These are phyloP conservation scores for Amanita rubescens DNA, from an alignment of 768 basidiomycete genomes.

Conservation along the genomic window DNA sequence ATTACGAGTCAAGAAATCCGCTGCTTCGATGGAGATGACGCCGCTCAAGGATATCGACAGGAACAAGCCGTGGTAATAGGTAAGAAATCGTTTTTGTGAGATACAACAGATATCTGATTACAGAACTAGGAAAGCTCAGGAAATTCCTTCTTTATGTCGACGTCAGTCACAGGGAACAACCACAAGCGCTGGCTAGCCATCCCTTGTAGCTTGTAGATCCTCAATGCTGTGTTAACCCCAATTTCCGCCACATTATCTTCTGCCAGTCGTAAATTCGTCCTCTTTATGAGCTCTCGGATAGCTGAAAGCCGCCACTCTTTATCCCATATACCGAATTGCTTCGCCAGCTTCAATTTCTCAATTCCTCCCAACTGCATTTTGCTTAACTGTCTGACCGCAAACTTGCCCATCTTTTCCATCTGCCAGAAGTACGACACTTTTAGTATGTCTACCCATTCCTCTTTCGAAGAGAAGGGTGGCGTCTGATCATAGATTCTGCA, in stretches of 20 bases:
- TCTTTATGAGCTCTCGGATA: slow-evolving; percentile 18
- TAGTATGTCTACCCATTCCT: slow-evolving; percentile 12
- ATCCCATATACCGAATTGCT: neutral
- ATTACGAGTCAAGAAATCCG: no score
- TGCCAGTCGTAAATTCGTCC: slow-evolving; percentile 18
- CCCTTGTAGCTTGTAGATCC: slow-evolving; percentile 12
- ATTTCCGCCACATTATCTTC: slow-evolving; percentile 17
- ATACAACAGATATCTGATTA: no score
- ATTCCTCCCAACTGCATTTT: neutral
- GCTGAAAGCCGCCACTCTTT: slow-evolving; percentile 14
- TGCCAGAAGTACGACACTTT: slow-evolving; percentile 12
- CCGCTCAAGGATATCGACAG: no score
- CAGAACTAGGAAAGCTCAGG: neutral
- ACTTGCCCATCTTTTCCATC: neutral
- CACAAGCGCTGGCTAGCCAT: neutral
- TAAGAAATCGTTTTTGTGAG: no score
- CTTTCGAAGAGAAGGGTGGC: neutral
- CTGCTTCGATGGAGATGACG: no score
- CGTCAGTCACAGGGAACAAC: neutral
- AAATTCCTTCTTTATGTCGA: no score
- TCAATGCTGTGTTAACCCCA: slow-evolving; percentile 19
- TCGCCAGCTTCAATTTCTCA: neutral
- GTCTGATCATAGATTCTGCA: neutral
- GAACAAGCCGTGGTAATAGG: no score
- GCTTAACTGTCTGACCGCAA: neutral